phyloP scores from a whole-genome alignment of 2,329 filamentous ascomycete species.

The Aspergillus pseudoviridinutans region DNA sequence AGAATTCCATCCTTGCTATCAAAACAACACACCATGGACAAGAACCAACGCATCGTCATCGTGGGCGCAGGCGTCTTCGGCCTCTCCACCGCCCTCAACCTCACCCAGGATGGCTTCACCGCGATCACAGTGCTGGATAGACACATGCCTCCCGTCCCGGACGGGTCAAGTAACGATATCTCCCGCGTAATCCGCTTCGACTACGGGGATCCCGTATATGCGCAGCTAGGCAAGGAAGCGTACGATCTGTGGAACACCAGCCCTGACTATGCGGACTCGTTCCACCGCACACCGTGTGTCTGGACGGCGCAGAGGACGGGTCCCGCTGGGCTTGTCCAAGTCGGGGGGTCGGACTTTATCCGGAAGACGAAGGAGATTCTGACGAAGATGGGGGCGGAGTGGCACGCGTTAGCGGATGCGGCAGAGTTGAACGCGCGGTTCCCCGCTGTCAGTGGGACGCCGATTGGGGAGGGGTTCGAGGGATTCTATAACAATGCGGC shows the following conservation, averaged over 20 bases:
- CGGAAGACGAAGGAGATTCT: conserved; percentile 20
- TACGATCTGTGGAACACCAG: conserved; percentile 59
- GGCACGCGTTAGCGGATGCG: conserved; percentile 16
- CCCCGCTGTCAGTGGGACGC: conserved; percentile 17
- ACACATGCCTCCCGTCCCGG: conserved; percentile 31
- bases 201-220: conserved; percentile 74
- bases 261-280: conserved; percentile 31
- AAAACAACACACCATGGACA: conserved; percentile 12
- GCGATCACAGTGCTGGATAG: conserved; percentile 31
- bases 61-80: conserved; percentile 26
- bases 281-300: conserved; percentile 21
- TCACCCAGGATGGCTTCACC: conserved; percentile 22
- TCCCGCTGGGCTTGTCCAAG: conserved; percentile 16
- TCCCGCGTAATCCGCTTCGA: conserved; percentile 46
- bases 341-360: conserved; percentile 18
- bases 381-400: conserved; percentile 21
- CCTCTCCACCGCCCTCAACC: conserved; percentile 21
- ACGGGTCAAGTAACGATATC: conserved; percentile 40
- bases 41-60: conserved; percentile 23
- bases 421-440: conserved; percentile 17
- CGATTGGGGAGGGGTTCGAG: conserved; percentile 19
- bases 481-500: conserved; percentile 24
- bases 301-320: conserved; percentile 22
- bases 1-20: background rate
- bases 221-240: conserved; percentile 64